Conservation (phyloP, 202 grass and related monocot genomes). For the Zoysia matrella region DNA sequence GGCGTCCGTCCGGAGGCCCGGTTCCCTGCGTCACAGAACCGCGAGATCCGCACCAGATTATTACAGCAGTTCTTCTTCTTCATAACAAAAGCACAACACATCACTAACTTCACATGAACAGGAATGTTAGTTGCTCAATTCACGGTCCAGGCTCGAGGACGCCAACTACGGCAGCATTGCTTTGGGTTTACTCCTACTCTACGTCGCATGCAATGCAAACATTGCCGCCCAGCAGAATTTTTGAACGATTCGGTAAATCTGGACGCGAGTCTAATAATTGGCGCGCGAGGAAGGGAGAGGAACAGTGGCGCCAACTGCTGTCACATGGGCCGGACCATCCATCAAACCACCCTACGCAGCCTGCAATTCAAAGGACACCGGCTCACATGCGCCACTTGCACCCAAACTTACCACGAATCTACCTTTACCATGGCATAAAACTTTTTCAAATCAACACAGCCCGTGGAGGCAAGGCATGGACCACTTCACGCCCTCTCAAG, state of each 20-base stretch:
- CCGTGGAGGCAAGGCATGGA: no score
- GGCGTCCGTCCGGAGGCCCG: conserved; percentile 72
- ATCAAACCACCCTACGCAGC: conserved; percentile 33
- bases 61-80: no score
- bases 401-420: conserved; percentile 42
- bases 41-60: not conserved
- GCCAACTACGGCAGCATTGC: conserved; percentile 32
- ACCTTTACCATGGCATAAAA: not conserved
- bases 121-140: not conserved
- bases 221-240: not conserved
- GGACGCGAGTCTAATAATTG: conserved; percentile 45
- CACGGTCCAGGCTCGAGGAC: not conserved
- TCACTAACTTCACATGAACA: not conserved
- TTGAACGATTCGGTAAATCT: conserved; percentile 40
- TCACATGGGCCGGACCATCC: conserved; percentile 39
- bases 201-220: conserved; percentile 18
- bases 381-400: conserved; percentile 49
- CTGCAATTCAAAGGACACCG: conserved; percentile 8
- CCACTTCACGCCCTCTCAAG: no score
- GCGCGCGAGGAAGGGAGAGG: conserved; percentile 43
- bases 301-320: conserved; percentile 46
- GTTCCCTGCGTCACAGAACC: conserved; percentile 55
- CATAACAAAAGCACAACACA: not conserved
- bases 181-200: conserved; percentile 7
- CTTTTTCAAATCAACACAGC: not conserved